These are phyloP conservation scores for Dipteronia dyeriana DNA, from an alignment of 345 rosid genomes.

Conservation along the genomic window DNA sequence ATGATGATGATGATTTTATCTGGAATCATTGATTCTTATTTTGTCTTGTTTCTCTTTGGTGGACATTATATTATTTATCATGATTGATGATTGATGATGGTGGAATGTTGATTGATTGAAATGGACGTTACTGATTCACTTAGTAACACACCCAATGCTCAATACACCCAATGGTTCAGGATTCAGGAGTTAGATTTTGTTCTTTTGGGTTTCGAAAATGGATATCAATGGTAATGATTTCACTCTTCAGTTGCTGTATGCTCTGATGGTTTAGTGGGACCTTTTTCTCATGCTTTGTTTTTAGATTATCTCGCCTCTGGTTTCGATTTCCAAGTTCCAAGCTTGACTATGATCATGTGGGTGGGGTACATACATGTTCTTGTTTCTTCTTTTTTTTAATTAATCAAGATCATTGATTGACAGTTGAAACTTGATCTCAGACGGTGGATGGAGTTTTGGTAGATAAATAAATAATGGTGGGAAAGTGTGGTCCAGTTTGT, in stretches of 20 bases:
- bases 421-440: conserved; percentile 1
- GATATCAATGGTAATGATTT: conserved; percentile 25
- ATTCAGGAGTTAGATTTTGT: not conserved
- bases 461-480: not conserved
- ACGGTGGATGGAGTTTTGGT: conserved; percentile 14
- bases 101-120: conserved; percentile 20
- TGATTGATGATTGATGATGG: conserved; percentile 13
- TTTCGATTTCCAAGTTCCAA: not conserved
- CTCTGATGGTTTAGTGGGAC: conserved; percentile 19
- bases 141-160: not conserved
- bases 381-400: not conserved
- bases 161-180: not conserved
- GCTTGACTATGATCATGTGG: not conserved
- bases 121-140: conserved; percentile 2
- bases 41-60: conserved; percentile 11
- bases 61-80: not conserved
- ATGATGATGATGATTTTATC: not conserved
- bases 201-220: not conserved
- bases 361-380: not conserved
- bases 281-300: conserved; percentile 3
- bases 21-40: conserved; percentile 9
- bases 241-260: not conserved
- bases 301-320: not conserved
- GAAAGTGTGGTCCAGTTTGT: not conserved
- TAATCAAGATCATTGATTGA: not conserved